Evolutionary conservation across 2,329 filamentous ascomycete genomes (phyloP).

Genomic region (Bipolaris sorokiniana): DNA sequence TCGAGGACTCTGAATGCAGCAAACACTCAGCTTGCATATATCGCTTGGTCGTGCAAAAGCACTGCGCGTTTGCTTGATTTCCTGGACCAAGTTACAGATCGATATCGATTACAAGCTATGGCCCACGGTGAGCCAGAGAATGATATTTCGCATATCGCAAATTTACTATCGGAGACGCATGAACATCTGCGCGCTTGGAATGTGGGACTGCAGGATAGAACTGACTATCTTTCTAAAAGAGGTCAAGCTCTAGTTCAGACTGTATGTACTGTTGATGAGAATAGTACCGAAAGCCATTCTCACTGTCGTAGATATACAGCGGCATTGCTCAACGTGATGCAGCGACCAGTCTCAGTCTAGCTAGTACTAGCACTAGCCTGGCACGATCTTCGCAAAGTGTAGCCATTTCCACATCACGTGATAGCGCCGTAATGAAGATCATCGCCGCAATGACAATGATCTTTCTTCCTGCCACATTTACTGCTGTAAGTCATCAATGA

Average conservation of each 20-base stretch:
- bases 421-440: constrained; percentile 29
- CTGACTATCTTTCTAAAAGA: constrained; percentile 24
- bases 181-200: constrained; percentile 20
- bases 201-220: constrained; percentile 13
- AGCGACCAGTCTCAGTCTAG: constrained; percentile 10
- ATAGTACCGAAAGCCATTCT: background rate
- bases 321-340: constrained; percentile 31
- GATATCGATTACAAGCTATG: constrained; percentile 12
- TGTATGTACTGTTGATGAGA: constrained; percentile 8
- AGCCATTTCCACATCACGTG: constrained; percentile 20
- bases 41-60: constrained; percentile 11
- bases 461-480: constrained; percentile 36
- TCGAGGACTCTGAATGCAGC: constrained; percentile 14
- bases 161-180: constrained; percentile 13
- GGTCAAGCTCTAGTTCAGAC: constrained; percentile 25
- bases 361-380: constrained; percentile 12
- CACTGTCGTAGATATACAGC: constrained; percentile 23
- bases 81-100: constrained; percentile 17
- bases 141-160: constrained; percentile 1
- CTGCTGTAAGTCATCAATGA: constrained; percentile 18
- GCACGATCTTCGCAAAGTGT: constrained; percentile 24
- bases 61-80: constrained; percentile 16
- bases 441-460: constrained; percentile 34
- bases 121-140: constrained; percentile 6
- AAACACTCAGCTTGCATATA: constrained; percentile 13